A percentile compares a stretch with the other conserved stretches of the same genome.
Conservation (phyloP, 2,329 filamentous ascomycete genomes). For the Aspergillus brunneoviolaceus region DNA sequence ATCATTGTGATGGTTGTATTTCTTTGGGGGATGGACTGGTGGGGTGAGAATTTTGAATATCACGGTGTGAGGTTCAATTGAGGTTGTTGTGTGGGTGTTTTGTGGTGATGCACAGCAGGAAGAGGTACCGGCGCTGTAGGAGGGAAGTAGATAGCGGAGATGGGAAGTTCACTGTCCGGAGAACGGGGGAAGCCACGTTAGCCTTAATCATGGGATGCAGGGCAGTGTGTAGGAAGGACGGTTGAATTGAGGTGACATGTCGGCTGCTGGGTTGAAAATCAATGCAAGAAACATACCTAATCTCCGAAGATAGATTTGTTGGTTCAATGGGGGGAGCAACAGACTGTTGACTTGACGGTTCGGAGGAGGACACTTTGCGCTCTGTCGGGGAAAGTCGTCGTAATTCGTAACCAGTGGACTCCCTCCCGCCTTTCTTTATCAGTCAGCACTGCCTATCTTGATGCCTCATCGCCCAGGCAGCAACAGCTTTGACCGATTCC, state of each 20-base stretch:
- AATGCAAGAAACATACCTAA: neutral
- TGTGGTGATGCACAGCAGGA: neutral
- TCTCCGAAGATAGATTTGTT: neutral
- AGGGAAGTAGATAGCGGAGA: neutral
- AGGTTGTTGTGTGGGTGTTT: too few relatives aligned
- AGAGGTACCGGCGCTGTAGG: neutral
- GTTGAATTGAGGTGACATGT: too few relatives aligned
- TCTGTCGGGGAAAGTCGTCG: neutral
- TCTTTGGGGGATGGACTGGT: too few relatives aligned
- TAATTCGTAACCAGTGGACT: neutral
- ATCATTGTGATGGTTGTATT: constrained; percentile 68
- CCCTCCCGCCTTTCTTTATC: neutral
- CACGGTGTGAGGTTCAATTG: neutral
- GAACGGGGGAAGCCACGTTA: neutral
- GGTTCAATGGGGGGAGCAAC: neutral
- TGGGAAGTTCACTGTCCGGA: neutral
- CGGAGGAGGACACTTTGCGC: neutral
- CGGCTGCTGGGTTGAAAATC: neutral
- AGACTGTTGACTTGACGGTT: neutral
- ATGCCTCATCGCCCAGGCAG: neutral
- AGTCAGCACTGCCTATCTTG: neutral
- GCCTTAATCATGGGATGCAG: neutral
- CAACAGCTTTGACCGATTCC: neutral
- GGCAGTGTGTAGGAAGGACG: neutral
- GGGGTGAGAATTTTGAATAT: too few relatives aligned